Evolutionary conservation across 2,329 filamentous ascomycete species (phyloP), one percentile per base, ranked within the genome.

Genomic region (Colletotrichum sp.): DNA sequence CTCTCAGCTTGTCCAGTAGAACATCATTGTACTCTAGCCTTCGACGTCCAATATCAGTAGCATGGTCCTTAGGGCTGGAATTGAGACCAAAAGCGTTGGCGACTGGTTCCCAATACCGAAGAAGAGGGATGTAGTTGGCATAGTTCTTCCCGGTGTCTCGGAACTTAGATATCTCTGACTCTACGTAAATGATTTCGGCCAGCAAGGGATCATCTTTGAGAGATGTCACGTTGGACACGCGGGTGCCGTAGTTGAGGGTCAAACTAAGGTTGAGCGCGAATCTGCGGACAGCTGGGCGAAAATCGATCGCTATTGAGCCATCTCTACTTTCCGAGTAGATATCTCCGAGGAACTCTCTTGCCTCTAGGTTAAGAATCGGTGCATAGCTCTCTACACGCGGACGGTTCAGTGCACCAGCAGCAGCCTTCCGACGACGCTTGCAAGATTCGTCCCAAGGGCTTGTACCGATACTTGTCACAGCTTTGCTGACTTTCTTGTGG

Each of bases 371-470:
- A 74, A 73, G 24, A n/a, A 73, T 73, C 0, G 92, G 92, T 87
- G 92, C 92, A 80, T 94, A 94, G 6, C 89, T 92, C 78, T 93
- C 90, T 9, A 92, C 90, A 0, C 91, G 90, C 0, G 91, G 91
- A 6, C 90, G 87, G 81, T 94, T 94, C 61, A 94, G 84, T 0
- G 92, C 92, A 0, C 91, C 93, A 1, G 92, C 92, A 1, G 92
- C 92, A 4, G 92, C 91, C 85, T 93, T 94, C 52, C 92, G 88
- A 12, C 92, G 86, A 13, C 88, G 86, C 81, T 93, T 94, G 83
- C 91, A 93, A 18, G 90, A 92, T 65, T 93, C 92, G 77, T 93
- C 91, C 91, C 92, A 94, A 0, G 92, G 92, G 0, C 91, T 93
- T 3, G 92, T 94, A 3, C 92, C 92, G 73, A 94, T 93, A n/a